phyloP scores from a whole-genome alignment of 1,139 yeast species.

The Diutina ranongensis region DNA sequence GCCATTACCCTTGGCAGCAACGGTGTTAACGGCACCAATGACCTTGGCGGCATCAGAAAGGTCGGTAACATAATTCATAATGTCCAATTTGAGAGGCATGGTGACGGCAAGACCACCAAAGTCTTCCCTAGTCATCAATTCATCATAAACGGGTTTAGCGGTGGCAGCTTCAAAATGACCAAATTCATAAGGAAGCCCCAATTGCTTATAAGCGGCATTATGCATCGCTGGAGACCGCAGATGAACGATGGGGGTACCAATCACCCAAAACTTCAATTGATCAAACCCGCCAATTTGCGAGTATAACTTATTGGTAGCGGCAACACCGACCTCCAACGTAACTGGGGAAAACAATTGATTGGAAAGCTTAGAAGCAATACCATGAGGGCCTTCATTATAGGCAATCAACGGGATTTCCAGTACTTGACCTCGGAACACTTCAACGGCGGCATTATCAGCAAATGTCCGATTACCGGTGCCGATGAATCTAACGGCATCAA shows the following conservation, averaged over 20 bases:
- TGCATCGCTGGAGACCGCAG: constrained; percentile 86
- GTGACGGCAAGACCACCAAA: constrained; percentile 92
- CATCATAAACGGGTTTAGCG: constrained; percentile 38
- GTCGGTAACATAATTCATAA: constrained; percentile 52
- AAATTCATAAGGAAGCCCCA: constrained; percentile 74
- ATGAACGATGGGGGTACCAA: constrained; percentile 75
- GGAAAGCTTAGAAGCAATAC: constrained; percentile 70
- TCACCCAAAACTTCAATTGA: constrained; percentile 55
- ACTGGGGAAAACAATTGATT: constrained; percentile 76
- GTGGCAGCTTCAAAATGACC: constrained; percentile 55
- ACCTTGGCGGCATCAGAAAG: constrained; percentile 60
- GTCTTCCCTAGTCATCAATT: constrained; percentile 27
- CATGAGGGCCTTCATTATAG: constrained; percentile 67
- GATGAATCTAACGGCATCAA: constrained; percentile 75
- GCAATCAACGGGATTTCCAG: constrained; percentile 61
- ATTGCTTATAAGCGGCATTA: constrained; percentile 56
- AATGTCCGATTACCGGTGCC: constrained; percentile 51
- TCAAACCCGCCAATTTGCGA: constrained; percentile 52
- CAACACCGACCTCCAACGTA: constrained; percentile 47
- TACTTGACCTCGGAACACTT: constrained; percentile 48
- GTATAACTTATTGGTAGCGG: constrained; percentile 49
- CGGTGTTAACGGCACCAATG: constrained; percentile 92
- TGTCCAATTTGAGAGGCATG: constrained; percentile 77
- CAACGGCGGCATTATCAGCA: constrained; percentile 61
- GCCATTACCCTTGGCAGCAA: constrained; percentile 47